Evolutionary conservation across 202 grass and related monocot genomes (phyloP).

Genomic region (Brachypodium distachyon): DNA sequence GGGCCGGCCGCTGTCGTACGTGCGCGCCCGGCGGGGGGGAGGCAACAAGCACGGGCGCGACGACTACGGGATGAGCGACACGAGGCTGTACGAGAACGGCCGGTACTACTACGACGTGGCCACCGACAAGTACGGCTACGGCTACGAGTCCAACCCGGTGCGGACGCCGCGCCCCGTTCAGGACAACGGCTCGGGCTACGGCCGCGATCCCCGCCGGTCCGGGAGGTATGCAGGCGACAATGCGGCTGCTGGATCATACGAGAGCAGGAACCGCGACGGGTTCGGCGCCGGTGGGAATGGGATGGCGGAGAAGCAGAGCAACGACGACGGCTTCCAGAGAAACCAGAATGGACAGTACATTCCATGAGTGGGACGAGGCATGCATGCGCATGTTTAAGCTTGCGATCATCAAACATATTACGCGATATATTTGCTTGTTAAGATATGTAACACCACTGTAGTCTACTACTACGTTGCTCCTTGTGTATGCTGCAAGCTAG

Average conservation of each 20-base stretch:
- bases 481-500: background rate
- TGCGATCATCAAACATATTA: background rate
- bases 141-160: slow-evolving; percentile 34
- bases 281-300: background rate
- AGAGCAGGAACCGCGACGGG: background rate
- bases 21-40: no score
- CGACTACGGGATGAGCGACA: slow-evolving; percentile 52
- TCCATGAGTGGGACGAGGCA: slow-evolving; percentile 12
- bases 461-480: background rate
- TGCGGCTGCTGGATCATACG: background rate
- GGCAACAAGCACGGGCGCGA: background rate
- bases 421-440: background rate
- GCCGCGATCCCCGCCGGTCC: background rate
- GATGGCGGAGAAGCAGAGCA: background rate
- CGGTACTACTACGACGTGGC: slow-evolving; percentile 49
- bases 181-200: slow-evolving; percentile 19
- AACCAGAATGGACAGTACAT: background rate
- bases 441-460: no score
- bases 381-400: background rate
- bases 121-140: slow-evolving; percentile 38
- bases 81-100: slow-evolving; percentile 46
- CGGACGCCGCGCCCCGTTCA: background rate
- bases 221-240: background rate
- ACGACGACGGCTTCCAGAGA: background rate
- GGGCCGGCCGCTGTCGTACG: slow-evolving; percentile 25